Base-by-base conservation (phyloP, 306 rosid genomes). In the Gillenia trifoliata region DNA sequence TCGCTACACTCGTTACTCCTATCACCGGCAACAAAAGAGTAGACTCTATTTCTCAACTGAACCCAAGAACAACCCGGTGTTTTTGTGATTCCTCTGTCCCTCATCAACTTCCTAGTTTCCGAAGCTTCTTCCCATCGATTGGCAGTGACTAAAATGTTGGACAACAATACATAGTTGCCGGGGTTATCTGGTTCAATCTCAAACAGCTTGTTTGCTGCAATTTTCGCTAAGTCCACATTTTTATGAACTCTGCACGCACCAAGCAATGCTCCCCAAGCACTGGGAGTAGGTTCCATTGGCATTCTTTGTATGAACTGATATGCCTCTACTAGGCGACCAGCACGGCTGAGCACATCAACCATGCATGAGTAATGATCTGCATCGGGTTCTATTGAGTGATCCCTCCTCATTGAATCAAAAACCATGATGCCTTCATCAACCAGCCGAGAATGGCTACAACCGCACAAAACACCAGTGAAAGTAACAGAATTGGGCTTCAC, bases 181-280 rank as follows among this genome's bases (percentile, higher is more conserved):
- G 87, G 84, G 62, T 82, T 88, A 60, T 88, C 13, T 2, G 92
- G 92, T 78, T 86, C 88, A 61, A 88, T 84, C 81, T 77, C 84
- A 57, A 88, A 84, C 28, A 82, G 79, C 56, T 43, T 68, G 54
- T 70, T 79, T 28, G 92, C 90, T 33, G 92, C 85, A 41, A 86
- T 62, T 79, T 80, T 84, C 0, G 83, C 88, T 69, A 84, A 64
- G 43, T 83, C 80, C 60, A 88, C 78, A 55, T 83, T 88, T 70
- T 62, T 84, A 71, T 81, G 83, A 64, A 82, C 88, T 76, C 87
- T 84, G 62, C 92, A 88, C 1, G 83, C 88, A 70, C 85, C 86
- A 72, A 88, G 87, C 41, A 88, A 78, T 55, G 90, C 89, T 71
- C 88, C 87, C 87, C 90, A 88, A 78, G 87, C 84, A 79, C 79